Percentiles rank a stretch among this genome's conserved stretches.
These are phyloP conservation scores for Dactylonectria macrodidyma DNA, from an alignment of 2,329 filamentous ascomycete species.

Conservation along the genomic window DNA sequence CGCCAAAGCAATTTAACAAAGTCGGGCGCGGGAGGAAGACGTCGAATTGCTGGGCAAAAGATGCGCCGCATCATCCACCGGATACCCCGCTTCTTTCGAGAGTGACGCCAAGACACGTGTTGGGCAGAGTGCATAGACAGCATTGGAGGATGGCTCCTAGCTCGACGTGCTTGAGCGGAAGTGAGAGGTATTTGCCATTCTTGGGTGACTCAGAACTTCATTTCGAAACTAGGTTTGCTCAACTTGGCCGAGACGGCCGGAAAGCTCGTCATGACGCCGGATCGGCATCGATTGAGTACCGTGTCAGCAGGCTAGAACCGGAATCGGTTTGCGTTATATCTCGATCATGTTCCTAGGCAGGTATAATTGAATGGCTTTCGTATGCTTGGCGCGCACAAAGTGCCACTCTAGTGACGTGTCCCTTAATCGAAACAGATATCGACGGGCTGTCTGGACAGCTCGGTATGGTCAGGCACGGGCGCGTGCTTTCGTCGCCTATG, in stretches of 20 bases:
- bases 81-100: conserved; percentile 1
- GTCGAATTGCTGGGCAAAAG: neutral
- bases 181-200: neutral
- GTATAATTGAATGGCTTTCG: too few relatives aligned
- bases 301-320: too few relatives aligned
- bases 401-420: neutral
- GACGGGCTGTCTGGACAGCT: conserved; percentile 13
- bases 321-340: too few relatives aligned
- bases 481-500: conserved; percentile 30
- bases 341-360: too few relatives aligned
- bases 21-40: conserved; percentile 6
- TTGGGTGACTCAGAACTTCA: neutral
- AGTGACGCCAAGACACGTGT: neutral
- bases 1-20: too few relatives aligned
- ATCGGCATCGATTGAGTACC: too few relatives aligned
- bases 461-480: conserved; percentile 12
- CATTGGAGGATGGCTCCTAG: neutral
- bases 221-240: neutral
- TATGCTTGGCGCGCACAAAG: neutral
- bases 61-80: conserved; percentile 1
- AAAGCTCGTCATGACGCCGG: neutral
- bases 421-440: conserved; percentile 7
- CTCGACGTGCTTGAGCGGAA: neutral
- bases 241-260: neutral
- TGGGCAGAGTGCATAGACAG: neutral